Percentiles rank a stretch among this genome's conserved stretches.
Conservation (phyloP, 768 basidiomycete genomes). For the Mycena floridula region DNA sequence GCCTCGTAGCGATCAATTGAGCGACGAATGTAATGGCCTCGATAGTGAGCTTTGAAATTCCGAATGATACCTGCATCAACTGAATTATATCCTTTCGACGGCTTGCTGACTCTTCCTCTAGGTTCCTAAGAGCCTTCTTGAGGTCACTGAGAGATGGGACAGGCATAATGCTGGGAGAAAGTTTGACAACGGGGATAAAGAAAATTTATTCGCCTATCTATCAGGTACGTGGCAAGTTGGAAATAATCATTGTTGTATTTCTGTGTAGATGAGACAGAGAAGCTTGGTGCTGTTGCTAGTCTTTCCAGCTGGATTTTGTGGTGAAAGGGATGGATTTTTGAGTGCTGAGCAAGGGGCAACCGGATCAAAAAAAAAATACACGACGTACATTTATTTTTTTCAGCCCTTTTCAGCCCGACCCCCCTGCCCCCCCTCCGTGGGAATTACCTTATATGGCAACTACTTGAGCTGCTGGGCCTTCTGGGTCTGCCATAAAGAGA, state of each 20-base stretch:
- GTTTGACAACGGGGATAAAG: neutral
- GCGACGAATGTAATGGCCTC: neutral
- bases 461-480: too few relatives aligned
- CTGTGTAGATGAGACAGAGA: neutral
- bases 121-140: neutral
- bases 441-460: too few relatives aligned
- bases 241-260: neutral
- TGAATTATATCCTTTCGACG: constrained; percentile 4
- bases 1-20: constrained; percentile 1
- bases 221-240: neutral
- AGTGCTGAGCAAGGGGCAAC: too few relatives aligned
- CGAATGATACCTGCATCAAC: constrained; percentile 12
- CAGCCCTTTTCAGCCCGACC: too few relatives aligned
- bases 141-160: neutral
- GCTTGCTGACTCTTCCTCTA: neutral
- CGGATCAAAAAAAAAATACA: too few relatives aligned
- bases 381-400: too few relatives aligned
- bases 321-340: neutral
- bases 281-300: neutral
- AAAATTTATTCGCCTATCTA: neutral
- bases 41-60: constrained; percentile 9
- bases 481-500: too few relatives aligned
- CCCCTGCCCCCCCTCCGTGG: too few relatives aligned
- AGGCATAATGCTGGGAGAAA: neutral
- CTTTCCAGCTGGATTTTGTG: neutral